Percentiles rank a stretch among this genome's conserved stretches.
Evolutionary conservation across 225 moss, liverwort and hornwort genomes (phyloP).

Genomic region (Bryum argenteum): DNA sequence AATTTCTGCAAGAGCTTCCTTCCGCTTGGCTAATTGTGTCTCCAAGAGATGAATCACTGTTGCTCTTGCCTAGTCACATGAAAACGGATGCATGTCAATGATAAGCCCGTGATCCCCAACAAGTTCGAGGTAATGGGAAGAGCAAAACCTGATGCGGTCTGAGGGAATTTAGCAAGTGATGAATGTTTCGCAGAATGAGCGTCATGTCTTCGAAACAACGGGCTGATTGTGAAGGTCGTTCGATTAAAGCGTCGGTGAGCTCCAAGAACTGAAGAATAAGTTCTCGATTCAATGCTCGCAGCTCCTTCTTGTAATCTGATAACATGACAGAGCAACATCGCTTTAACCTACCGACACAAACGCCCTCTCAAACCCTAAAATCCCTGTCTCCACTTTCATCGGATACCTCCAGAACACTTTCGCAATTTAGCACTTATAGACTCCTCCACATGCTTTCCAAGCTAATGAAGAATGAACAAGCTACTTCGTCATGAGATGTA

Average conservation of each 20-base stretch:
- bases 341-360: too few relatives aligned
- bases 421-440: not conserved
- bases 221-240: slow-evolving; percentile 95
- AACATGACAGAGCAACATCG: slow-evolving; percentile 13
- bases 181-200: slow-evolving; percentile 86
- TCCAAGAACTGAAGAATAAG: slow-evolving; percentile 91
- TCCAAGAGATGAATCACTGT: slow-evolving; percentile 93
- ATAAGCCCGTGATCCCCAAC: not conserved
- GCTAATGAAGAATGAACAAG: not conserved
- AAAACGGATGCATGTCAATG: slow-evolving; percentile 4
- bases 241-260: slow-evolving; percentile 88
- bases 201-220: slow-evolving; percentile 97
- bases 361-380: too few relatives aligned
- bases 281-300: slow-evolving; percentile 82
- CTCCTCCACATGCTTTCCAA: not conserved
- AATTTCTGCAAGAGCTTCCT: slow-evolving; percentile 84
- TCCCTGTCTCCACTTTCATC: too few relatives aligned
- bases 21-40: slow-evolving; percentile 74
- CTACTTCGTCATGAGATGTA: too few relatives aligned
- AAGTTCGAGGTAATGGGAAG: not conserved
- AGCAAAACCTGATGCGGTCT: slow-evolving; percentile 85
- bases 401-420: not conserved
- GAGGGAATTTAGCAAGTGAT: slow-evolving; percentile 92
- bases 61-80: slow-evolving; percentile 78
- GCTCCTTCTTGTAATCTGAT: slow-evolving; percentile 92